Percentiles rank a stretch among this genome's conserved stretches.
Evolutionary conservation across 805 yeast genomes (phyloP).

Genomic region (Schizosaccharomyces cryophilus): DNA sequence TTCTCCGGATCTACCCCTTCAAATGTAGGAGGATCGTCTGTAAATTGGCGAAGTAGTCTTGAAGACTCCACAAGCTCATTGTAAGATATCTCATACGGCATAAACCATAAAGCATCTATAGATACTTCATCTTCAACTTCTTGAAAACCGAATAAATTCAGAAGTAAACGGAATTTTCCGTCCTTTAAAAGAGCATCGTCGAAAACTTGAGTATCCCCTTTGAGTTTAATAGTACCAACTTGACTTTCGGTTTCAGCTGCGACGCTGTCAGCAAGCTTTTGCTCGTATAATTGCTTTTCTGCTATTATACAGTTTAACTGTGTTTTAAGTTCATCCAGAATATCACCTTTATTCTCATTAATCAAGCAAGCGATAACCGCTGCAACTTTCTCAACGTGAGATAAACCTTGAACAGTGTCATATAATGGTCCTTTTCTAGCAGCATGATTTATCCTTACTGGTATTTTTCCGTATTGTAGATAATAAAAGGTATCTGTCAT

Average conservation of each 20-base stretch:
- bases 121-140: background rate
- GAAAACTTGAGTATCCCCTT: background rate
- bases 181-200: constrained; percentile 19
- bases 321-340: constrained; percentile 22
- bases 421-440: constrained; percentile 8
- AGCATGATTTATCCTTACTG: constrained; percentile 9
- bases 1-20: constrained; percentile 10
- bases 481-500: constrained; percentile 24
- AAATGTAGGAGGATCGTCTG: constrained; percentile 16
- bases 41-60: constrained; percentile 21
- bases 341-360: constrained; percentile 20
- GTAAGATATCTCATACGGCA: constrained; percentile 16
- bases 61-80: constrained; percentile 16
- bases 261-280: background rate
- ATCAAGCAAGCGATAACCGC: constrained; percentile 26
- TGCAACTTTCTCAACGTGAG: constrained; percentile 24
- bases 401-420: constrained; percentile 12
- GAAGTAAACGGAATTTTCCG: constrained; percentile 24
- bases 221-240: constrained; percentile 7
- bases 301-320: constrained; percentile 17
- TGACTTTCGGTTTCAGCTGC: background rate
- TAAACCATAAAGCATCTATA: constrained; percentile 5
- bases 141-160: constrained; percentile 23
- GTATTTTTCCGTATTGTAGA: constrained; percentile 35
- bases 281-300: constrained; percentile 10